These are phyloP conservation scores for Anthracocystis setariae DNA, from an alignment of 1,284 basidiomycete genomes.

Conservation along the genomic window DNA sequence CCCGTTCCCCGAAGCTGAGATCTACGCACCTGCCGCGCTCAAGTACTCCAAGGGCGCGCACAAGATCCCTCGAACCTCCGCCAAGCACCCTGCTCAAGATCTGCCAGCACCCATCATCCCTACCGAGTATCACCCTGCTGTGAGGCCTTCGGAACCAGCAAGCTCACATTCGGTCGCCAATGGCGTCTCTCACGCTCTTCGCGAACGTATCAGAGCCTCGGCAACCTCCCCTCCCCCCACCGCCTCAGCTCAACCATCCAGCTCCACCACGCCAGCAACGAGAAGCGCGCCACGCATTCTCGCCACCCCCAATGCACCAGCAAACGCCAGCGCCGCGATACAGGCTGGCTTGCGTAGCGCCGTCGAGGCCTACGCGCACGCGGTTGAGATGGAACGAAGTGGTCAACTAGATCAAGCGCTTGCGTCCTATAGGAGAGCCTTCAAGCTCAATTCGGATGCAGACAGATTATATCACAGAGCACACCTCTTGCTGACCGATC, in stretches of 20 bases:
- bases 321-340: conserved; percentile 26
- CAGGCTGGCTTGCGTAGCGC: conserved; percentile 44
- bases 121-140: conserved; percentile 19
- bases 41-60: conserved; percentile 49
- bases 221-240: conserved; percentile 14
- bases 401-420: conserved; percentile 55
- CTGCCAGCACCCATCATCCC: conserved; percentile 22
- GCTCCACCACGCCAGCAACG: conserved; percentile 4
- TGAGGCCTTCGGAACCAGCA: neutral
- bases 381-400: conserved; percentile 55
- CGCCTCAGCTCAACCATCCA: neutral
- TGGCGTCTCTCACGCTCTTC: conserved; percentile 24
- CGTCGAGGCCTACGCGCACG: conserved; percentile 51
- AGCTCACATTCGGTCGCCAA: conserved; percentile 17
- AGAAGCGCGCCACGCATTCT: conserved; percentile 21
- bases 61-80: conserved; percentile 21
- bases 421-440: conserved; percentile 52
- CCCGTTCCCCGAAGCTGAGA: conserved; percentile 43
- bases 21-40: conserved; percentile 47
- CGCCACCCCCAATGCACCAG: conserved; percentile 25
- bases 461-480: conserved; percentile 59
- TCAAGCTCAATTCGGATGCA: conserved; percentile 53
- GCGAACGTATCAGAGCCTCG: conserved; percentile 22
- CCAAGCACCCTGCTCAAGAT: neutral
- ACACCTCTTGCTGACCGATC: conserved; percentile 44